A percentile compares a stretch with the other conserved stretches of the same genome.
Evolutionary conservation across 1,284 basidiomycete species (phyloP).

Genomic region (Rhodotorula sp.): DNA sequence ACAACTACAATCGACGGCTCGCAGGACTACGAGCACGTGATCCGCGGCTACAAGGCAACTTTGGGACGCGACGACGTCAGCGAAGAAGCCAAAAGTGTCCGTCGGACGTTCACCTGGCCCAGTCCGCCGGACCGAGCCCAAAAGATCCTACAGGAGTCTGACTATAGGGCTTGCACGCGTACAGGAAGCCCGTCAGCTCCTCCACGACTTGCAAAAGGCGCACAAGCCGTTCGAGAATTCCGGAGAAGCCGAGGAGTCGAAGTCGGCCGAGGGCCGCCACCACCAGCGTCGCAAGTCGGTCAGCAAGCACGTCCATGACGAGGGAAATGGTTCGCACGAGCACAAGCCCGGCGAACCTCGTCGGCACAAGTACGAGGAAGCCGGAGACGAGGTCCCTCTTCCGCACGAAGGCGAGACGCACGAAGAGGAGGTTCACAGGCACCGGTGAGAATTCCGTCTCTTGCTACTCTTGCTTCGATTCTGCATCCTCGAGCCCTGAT

Average conservation of each 20-base stretch:
- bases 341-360: background rate
- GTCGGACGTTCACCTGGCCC: background rate
- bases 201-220: slow-evolving; percentile 19
- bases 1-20: no score
- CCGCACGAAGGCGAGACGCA: slow-evolving; percentile 8
- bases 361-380: background rate
- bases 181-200: slow-evolving; percentile 17
- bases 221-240: slow-evolving; percentile 6
- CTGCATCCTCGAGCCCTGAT: no score
- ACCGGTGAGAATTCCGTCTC: background rate
- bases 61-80: slow-evolving; percentile 9
- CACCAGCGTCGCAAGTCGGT: background rate
- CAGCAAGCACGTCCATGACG: background rate
- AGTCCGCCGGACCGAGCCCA: background rate
- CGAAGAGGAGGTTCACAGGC: slow-evolving; percentile 24
- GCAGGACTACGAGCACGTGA: slow-evolving; percentile 1
- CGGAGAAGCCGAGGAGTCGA: background rate
- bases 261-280: background rate
- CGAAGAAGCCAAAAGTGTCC: slow-evolving; percentile 7
- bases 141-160: background rate
- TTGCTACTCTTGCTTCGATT: no score
- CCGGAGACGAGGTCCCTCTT: background rate
- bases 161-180: no score
- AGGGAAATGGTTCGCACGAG: background rate
- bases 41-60: slow-evolving; percentile 17